A percentile compares a stretch with the other conserved stretches of the same genome.
phyloP scores from a whole-genome alignment of 179 eudicot species.

The Carnegiea gigantea region DNA sequence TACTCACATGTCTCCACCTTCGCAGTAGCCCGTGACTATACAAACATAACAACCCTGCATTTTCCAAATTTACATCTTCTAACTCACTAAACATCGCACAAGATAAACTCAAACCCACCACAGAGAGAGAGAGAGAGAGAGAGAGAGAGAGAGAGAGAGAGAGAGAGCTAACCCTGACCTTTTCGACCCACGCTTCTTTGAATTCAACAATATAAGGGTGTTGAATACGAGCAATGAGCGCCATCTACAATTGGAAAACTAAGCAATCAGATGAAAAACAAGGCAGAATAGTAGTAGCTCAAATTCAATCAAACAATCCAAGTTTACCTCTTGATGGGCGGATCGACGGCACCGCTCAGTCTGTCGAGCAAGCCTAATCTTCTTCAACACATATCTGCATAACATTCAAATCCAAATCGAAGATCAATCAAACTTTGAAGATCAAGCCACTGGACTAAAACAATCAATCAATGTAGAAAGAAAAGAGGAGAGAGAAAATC shows the following conservation, averaged over 20 bases:
- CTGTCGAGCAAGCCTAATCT: slow-evolving; percentile 96
- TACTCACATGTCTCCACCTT: slow-evolving; percentile 99
- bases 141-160: not conserved
- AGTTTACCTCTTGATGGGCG: slow-evolving; percentile 93
- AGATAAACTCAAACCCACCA: not conserved
- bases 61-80: slow-evolving; percentile 8
- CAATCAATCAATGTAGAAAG: not conserved
- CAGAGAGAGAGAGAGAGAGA: not conserved
- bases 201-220: slow-evolving; percentile 93
- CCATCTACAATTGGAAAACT: slow-evolving; percentile 52
- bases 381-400: slow-evolving; percentile 85
- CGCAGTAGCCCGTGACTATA: slow-evolving; percentile 97
- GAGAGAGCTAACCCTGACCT: slow-evolving; percentile 39
- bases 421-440: slow-evolving; percentile 1
- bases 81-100: slow-evolving; percentile 2
- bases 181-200: slow-evolving; percentile 99
- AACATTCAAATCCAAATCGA: slow-evolving; percentile 4
- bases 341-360: slow-evolving; percentile 97
- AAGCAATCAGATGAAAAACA: not conserved
- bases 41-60: slow-evolving; percentile 97
- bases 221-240: slow-evolving; percentile 85
- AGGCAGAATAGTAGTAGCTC: not conserved
- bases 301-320: not conserved
- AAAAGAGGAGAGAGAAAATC: not conserved
- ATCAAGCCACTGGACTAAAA: not conserved